These are phyloP conservation scores for Beauveria sp. DNA, from an alignment of 2,329 filamentous ascomycete genomes.

Conservation along the genomic window DNA sequence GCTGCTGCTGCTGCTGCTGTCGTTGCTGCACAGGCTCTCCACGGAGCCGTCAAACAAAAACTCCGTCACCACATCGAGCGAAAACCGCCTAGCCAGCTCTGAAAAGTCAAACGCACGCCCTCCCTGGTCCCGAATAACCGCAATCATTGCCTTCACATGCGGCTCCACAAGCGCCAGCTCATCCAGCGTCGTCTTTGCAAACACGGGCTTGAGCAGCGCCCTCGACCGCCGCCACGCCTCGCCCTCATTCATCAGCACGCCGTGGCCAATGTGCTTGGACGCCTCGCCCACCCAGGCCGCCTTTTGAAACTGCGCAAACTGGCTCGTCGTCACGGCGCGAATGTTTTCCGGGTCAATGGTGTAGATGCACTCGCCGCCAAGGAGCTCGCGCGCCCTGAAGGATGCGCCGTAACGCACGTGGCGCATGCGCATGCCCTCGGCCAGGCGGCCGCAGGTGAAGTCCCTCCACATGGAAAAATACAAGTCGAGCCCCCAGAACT, in stretches of 20 bases:
- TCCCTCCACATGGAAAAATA: constrained; percentile 7
- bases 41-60: constrained; percentile 8
- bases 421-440: constrained; percentile 2
- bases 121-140: background rate
- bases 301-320: constrained; percentile 7
- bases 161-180: constrained; percentile 5
- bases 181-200: constrained; percentile 4
- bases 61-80: constrained; percentile 9
- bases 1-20: background rate
- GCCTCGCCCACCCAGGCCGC: constrained; percentile 8
- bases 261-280: constrained; percentile 9
- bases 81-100: constrained; percentile 1
- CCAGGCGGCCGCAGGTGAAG: background rate
- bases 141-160: background rate
- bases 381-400: background rate
- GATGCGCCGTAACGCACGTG: background rate
- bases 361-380: constrained; percentile 8
- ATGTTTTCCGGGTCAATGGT: constrained; percentile 9
- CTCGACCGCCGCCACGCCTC: background rate
- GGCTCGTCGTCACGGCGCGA: background rate
- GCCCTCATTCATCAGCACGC: constrained; percentile 9
- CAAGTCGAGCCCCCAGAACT: constrained; percentile 4
- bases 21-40: background rate
- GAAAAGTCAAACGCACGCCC: constrained; percentile 3
- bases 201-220: constrained; percentile 1